Conservation (phyloP, 371 early-diverging fungal species). For the Conidiobolus coronatus region DNA sequence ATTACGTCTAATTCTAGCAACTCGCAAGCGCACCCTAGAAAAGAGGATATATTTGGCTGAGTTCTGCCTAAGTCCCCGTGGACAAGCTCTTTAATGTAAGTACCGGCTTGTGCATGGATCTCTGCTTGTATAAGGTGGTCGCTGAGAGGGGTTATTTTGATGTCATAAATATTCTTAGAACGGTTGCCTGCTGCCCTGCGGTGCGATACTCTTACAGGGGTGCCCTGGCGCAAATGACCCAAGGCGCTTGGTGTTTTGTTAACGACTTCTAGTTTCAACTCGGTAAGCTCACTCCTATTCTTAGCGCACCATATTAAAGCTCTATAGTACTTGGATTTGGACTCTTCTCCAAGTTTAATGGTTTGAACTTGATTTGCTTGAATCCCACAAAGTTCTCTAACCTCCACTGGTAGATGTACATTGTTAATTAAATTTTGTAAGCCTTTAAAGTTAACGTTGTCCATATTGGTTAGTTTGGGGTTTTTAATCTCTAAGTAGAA, state of each 20-base stretch:
- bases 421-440: constrained; percentile 28
- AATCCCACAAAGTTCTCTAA: constrained; percentile 21
- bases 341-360: constrained; percentile 68
- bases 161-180: constrained; percentile 31
- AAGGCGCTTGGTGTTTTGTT: constrained; percentile 17
- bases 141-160: constrained; percentile 13
- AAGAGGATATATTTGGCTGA: constrained; percentile 26
- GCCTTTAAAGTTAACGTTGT: constrained; percentile 15
- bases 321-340: constrained; percentile 62
- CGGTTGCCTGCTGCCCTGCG: constrained; percentile 41
- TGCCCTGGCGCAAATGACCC: constrained; percentile 61
- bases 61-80: constrained; percentile 92
- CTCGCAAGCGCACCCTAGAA: neutral
- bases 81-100: constrained; percentile 98
- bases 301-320: constrained; percentile 38
- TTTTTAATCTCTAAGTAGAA: constrained; percentile 76
- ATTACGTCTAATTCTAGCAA: constrained; percentile 2
- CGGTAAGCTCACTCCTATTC: constrained; percentile 20
- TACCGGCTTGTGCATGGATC: constrained; percentile 75
- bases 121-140: constrained; percentile 30
- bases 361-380: constrained; percentile 24
- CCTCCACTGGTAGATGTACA: constrained; percentile 12
- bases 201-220: constrained; percentile 85
- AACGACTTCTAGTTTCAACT: constrained; percentile 22
- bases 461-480: constrained; percentile 24